Conservation (phyloP, 2,329 filamentous ascomycete genomes). For the Sporothrix pseudoabietina region DNA sequence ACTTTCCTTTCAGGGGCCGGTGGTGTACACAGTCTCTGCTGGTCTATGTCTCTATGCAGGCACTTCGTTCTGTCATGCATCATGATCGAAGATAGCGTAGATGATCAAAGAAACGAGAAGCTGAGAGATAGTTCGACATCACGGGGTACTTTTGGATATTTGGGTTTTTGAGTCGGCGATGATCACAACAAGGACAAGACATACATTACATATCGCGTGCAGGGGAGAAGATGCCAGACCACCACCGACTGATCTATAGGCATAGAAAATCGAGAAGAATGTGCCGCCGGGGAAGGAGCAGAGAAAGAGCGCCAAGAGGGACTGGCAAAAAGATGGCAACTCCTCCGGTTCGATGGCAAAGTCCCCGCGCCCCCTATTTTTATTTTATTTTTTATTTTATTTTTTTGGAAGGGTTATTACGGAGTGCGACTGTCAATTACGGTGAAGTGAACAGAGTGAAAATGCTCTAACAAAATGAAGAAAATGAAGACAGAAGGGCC, state of each 20-base stretch:
- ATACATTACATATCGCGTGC: neutral
- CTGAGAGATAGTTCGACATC: neutral
- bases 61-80: neutral
- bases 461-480: neutral
- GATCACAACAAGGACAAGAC: slow-evolving; percentile 15
- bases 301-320: neutral
- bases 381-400: neutral
- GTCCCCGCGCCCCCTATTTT: slow-evolving; percentile 20
- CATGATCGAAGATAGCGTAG: neutral
- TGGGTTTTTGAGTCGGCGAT: neutral
- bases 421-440: neutral
- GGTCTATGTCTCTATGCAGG: neutral
- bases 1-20: slow-evolving; percentile 22
- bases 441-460: neutral
- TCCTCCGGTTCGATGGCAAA: slow-evolving; percentile 14
- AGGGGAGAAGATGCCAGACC: neutral
- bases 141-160: neutral
- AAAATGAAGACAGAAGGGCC: neutral
- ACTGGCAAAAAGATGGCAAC: neutral
- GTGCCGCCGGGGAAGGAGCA: neutral
- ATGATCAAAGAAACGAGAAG: neutral
- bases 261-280: neutral
- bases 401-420: slow-evolving; percentile 4
- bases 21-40: neutral
- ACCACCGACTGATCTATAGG: slow-evolving; percentile 2